phyloP scores from a whole-genome alignment of 208 protist species.

The Giardia muris region DNA sequence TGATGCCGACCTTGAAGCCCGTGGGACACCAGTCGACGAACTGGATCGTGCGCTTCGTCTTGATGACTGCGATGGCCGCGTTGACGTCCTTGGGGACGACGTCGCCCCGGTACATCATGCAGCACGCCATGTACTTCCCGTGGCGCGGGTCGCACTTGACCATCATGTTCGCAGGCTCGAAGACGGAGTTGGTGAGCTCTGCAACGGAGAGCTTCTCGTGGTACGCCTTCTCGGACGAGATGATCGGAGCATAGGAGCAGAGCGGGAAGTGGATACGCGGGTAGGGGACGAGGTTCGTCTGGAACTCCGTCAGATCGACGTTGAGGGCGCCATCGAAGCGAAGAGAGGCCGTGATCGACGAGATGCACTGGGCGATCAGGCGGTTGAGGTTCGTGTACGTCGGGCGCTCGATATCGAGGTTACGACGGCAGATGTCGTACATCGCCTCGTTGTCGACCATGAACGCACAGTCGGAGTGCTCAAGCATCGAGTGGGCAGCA shows the following conservation, averaged over 20 bases:
- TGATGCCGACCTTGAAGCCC: slow-evolving; percentile 74
- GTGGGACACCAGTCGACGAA: slow-evolving; percentile 58
- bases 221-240: slow-evolving; percentile 55
- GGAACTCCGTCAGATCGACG: slow-evolving; percentile 58
- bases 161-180: slow-evolving; percentile 55
- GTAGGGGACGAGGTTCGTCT: slow-evolving; percentile 58
- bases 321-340: slow-evolving; percentile 55
- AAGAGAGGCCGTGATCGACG: slow-evolving; percentile 56
- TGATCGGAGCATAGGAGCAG: slow-evolving; percentile 50
- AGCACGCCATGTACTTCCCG: slow-evolving; percentile 60
- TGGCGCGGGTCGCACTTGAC: slow-evolving; percentile 54
- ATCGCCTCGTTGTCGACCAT: slow-evolving; percentile 55
- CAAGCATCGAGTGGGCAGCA: slow-evolving; percentile 49
- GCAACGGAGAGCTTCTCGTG: slow-evolving; percentile 54
- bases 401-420: slow-evolving; percentile 51
- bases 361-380: slow-evolving; percentile 50
- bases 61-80: slow-evolving; percentile 52
- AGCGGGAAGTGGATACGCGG: slow-evolving; percentile 54
- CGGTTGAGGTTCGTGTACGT: slow-evolving; percentile 60
- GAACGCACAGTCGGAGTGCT: slow-evolving; percentile 50
- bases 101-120: slow-evolving; percentile 58
- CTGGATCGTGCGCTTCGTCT: slow-evolving; percentile 56
- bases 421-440: slow-evolving; percentile 50
- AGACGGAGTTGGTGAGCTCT: slow-evolving; percentile 55
- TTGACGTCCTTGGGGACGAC: slow-evolving; percentile 58